A percentile compares a stretch with the other conserved stretches of the same genome.
These are phyloP conservation scores for Cicer judaicum DNA, from an alignment of 306 rosid species.

Conservation along the genomic window DNA sequence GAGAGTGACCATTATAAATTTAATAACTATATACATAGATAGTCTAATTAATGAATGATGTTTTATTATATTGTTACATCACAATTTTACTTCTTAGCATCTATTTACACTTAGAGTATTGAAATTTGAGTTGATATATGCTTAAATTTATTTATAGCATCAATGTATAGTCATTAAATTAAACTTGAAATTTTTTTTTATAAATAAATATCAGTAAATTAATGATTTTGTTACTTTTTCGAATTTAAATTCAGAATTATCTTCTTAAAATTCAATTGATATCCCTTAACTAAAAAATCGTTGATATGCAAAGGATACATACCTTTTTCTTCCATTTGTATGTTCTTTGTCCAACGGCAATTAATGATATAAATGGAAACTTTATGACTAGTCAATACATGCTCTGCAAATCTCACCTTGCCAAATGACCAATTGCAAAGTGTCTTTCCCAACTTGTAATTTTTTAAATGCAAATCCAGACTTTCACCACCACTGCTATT, in stretches of 20 bases:
- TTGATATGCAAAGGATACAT: slow-evolving; percentile 15
- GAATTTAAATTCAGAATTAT: no score
- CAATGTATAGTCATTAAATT: no score
- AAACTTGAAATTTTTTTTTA: no score
- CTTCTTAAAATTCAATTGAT: no score
- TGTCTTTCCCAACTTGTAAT: slow-evolving; percentile 89
- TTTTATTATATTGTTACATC: background rate
- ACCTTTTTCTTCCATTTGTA: slow-evolving; percentile 95
- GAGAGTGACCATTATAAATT: no score
- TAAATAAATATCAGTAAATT: no score
- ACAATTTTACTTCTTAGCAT: background rate
- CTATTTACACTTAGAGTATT: background rate
- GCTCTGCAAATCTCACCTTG: slow-evolving; percentile 85
- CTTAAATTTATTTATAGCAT: no score
- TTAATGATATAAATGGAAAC: slow-evolving; percentile 89
- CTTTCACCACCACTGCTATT: slow-evolving; percentile 44
- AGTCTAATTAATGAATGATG: no score
- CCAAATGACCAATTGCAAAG: slow-evolving; percentile 83
- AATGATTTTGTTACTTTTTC: no score
- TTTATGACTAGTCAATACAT: slow-evolving; percentile 78
- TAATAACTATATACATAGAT: background rate
- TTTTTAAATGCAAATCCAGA: slow-evolving; percentile 57
- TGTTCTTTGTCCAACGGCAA: slow-evolving; percentile 63
- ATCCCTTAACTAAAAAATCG: background rate
- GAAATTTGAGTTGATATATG: no score